Percentiles rank a stretch among this genome's conserved stretches.
These are phyloP conservation scores for Metarhizium sp. DNA, from an alignment of 2,329 filamentous ascomycete species.

Conservation along the genomic window DNA sequence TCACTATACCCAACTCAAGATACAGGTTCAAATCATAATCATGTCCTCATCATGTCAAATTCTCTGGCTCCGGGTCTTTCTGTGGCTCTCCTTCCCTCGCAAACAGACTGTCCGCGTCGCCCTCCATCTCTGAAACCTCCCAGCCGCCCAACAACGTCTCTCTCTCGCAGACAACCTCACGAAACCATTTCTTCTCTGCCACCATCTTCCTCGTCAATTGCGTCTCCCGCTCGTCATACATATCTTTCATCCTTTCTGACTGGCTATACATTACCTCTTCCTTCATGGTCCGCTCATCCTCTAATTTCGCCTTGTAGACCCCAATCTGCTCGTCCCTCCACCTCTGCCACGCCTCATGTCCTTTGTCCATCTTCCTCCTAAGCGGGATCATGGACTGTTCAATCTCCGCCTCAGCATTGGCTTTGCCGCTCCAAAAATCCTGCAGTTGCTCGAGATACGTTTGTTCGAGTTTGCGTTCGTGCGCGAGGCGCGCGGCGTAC, in stretches of 20 bases:
- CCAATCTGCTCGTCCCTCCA: constrained; percentile 31
- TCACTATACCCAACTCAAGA: too few species aligned
- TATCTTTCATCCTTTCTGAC: constrained; percentile 20
- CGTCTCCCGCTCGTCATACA: constrained; percentile 18
- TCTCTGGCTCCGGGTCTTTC: too few species aligned
- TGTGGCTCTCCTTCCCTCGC: background rate
- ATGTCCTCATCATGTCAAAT: too few species aligned
- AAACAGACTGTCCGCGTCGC: constrained; percentile 25
- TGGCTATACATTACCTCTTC: constrained; percentile 34
- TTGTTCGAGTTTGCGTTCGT: constrained; percentile 34
- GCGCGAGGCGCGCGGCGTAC: constrained; percentile 27
- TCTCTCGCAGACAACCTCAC: constrained; percentile 34
- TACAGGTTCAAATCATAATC: too few species aligned
- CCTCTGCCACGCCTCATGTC: constrained; percentile 29
- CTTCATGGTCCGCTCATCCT: constrained; percentile 29
- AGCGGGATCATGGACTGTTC: constrained; percentile 24
- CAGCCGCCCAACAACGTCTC: constrained; percentile 29
- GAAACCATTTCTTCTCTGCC: constrained; percentile 39
- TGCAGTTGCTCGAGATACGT: constrained; percentile 30
- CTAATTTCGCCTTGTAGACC: constrained; percentile 23
- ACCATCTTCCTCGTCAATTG: constrained; percentile 23
- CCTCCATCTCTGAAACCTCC: constrained; percentile 34
- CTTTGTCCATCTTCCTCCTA: constrained; percentile 30
- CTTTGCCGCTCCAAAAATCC: constrained; percentile 27
- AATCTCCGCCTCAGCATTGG: constrained; percentile 20